These are phyloP conservation scores for Carpinus viminea DNA, from an alignment of 306 rosid species.

Conservation along the genomic window DNA sequence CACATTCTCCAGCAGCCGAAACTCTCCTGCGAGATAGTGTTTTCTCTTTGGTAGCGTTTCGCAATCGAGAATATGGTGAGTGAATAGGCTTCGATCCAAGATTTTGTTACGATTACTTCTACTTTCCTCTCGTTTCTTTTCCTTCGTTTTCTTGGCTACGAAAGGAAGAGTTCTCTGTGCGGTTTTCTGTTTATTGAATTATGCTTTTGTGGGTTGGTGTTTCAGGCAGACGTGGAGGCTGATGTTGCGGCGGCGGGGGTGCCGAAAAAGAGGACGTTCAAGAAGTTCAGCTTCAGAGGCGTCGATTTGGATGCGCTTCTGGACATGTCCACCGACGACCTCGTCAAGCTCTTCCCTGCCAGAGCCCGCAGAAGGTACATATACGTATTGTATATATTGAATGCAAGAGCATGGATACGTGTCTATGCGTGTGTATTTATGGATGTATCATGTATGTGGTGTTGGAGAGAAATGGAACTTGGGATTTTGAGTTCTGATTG, in stretches of 20 bases:
- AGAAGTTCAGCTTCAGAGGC: conserved; percentile 83
- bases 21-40: too few species aligned
- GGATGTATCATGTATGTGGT: neutral
- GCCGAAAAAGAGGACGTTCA: conserved; percentile 84
- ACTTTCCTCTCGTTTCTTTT: too few species aligned
- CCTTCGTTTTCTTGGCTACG: too few species aligned
- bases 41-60: too few species aligned
- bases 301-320: conserved; percentile 81
- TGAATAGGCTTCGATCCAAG: too few species aligned
- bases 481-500: neutral
- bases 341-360: conserved; percentile 82
- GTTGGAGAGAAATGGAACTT: neutral
- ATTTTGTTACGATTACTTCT: too few species aligned
- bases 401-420: neutral
- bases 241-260: conserved; percentile 51
- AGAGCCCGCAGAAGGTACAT: conserved; percentile 77
- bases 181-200: too few species aligned
- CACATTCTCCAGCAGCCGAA: too few species aligned
- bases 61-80: too few species aligned
- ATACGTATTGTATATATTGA: neutral
- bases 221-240: conserved; percentile 57
- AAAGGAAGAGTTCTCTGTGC: too few species aligned
- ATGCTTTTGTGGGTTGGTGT: neutral
- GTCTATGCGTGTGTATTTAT: neutral
- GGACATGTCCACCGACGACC: conserved; percentile 84